Evolutionary conservation across 805 yeast genomes (phyloP), one percentile per base, ranked within the genome.

Genomic region (Candida incommunis): DNA sequence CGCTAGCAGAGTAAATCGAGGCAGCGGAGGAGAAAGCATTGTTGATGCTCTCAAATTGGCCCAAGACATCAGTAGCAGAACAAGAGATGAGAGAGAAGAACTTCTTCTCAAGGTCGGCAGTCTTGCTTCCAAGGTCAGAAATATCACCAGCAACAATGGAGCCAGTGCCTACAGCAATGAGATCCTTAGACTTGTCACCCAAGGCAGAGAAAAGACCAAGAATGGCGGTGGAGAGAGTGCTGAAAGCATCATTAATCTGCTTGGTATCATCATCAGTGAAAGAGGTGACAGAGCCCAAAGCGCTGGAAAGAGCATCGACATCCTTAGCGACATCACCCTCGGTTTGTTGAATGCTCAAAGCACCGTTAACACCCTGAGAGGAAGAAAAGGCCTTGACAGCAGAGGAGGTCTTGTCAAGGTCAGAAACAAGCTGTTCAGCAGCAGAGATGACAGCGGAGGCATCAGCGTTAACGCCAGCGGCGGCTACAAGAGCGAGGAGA

Each of bases 301-400:
- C 37, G 7, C 18, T 11, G 22, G 46, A 41, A 4, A 54, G 50
- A 22, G 46, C 35, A 16, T 22, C 27, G 26, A 57, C 51, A 40
- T 54, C 56, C 21, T 23, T 20, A 23, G 48, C 43, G 29, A 58
- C 48, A 15, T 50, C 45, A 18, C 47, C 47, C 52, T 51, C 54
- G 27, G 47, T 31, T 34, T 41, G 40, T 57, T 59, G 63, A 49
- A 59, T 57, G 35, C 45, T 47, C 16, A 58, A 52, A 22, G 62
- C 63, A 41, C 59, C 63, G 16, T 22, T 25, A 18, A 58, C 48
- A 35, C 63, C 62, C 16, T 45, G 44, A 9, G 46, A 35, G 11
- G 27, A 22, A 9, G 29, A 35, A 25, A 42, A 50, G 2, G 27
- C 41, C 46, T 47, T 31, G 37, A 31, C 46, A 21, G 44, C 51